These are phyloP conservation scores for Crucibulum laeve DNA, from an alignment of 768 basidiomycete genomes.

Conservation along the genomic window DNA sequence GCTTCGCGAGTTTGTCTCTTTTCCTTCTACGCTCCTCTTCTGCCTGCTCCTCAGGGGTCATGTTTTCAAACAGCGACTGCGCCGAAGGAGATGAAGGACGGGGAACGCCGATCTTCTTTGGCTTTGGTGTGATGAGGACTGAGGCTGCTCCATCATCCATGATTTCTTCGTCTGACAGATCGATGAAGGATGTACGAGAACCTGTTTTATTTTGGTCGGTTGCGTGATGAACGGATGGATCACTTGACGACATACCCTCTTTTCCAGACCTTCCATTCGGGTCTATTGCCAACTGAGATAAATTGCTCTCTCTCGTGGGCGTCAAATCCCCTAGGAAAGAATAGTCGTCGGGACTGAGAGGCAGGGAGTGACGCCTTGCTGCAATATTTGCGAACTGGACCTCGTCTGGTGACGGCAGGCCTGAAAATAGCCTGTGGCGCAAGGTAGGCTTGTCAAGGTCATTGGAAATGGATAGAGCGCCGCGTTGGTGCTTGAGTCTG, in stretches of 20 bases:
- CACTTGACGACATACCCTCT: constrained; percentile 12
- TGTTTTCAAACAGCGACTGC: constrained; percentile 43
- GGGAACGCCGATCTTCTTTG: constrained; percentile 18
- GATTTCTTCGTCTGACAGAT: constrained; percentile 63
- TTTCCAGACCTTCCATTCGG: background rate
- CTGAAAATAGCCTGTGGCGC: constrained; percentile 11
- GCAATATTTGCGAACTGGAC: constrained; percentile 20
- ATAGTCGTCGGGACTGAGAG: constrained; percentile 44
- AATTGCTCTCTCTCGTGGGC: constrained; percentile 13
- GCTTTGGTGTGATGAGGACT: constrained; percentile 19
- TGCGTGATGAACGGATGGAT: constrained; percentile 14
- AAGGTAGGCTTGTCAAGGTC: constrained; percentile 9
- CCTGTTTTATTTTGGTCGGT: constrained; percentile 16
- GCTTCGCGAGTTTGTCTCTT: constrained; percentile 72
- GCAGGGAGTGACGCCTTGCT: constrained; percentile 51
- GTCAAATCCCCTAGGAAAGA: constrained; percentile 25
- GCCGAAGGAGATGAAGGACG: constrained; percentile 31
- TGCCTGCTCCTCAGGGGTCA: constrained; percentile 46
- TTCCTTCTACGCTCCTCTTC: constrained; percentile 66
- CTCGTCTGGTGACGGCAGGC: constrained; percentile 30
- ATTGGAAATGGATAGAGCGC: constrained; percentile 17
- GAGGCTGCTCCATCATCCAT: constrained; percentile 24
- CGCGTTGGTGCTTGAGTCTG: constrained; percentile 10
- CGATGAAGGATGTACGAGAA: constrained; percentile 53
- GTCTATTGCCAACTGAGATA: constrained; percentile 1